These are phyloP conservation scores for Rhodotorula taiwanensis DNA, from an alignment of 768 basidiomycete species.

Conservation along the genomic window DNA sequence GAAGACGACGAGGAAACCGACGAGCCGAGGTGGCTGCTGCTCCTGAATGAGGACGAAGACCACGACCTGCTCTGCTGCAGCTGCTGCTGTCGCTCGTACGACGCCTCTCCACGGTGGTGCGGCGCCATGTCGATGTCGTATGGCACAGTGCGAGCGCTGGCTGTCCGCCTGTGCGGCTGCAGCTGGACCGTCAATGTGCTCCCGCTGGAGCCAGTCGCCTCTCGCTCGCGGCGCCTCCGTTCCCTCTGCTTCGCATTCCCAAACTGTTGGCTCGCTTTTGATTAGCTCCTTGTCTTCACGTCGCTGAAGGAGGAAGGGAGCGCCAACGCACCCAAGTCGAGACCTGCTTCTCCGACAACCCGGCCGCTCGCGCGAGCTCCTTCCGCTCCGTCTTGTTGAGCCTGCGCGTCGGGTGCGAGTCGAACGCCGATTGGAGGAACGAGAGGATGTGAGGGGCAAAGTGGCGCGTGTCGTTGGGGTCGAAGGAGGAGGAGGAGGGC, in stretches of 20 bases:
- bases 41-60: not conserved
- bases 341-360: constrained; percentile 21
- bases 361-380: constrained; percentile 3
- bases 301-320: not conserved
- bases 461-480: not conserved
- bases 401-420: not conserved
- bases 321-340: constrained; percentile 11
- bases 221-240: not conserved
- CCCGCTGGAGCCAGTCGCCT: too few relatives aligned
- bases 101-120: not conserved
- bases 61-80: too few relatives aligned
- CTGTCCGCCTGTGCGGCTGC: too few relatives aligned
- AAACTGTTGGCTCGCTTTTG: not conserved
- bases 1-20: not conserved
- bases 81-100: not conserved
- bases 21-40: not conserved
- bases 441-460: constrained; percentile 17
- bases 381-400: constrained; percentile 7
- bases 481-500: not conserved
- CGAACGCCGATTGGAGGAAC: constrained; percentile 17
- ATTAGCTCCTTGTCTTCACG: constrained; percentile 3
- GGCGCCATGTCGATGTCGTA: constrained; percentile 5
- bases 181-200: too few relatives aligned
- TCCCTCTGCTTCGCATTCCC: constrained; percentile 20
- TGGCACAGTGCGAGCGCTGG: constrained; percentile 8